Evolutionary conservation across 169 alveolate species (phyloP).

Genomic region (Cyclospora cayetanensis): DNA sequence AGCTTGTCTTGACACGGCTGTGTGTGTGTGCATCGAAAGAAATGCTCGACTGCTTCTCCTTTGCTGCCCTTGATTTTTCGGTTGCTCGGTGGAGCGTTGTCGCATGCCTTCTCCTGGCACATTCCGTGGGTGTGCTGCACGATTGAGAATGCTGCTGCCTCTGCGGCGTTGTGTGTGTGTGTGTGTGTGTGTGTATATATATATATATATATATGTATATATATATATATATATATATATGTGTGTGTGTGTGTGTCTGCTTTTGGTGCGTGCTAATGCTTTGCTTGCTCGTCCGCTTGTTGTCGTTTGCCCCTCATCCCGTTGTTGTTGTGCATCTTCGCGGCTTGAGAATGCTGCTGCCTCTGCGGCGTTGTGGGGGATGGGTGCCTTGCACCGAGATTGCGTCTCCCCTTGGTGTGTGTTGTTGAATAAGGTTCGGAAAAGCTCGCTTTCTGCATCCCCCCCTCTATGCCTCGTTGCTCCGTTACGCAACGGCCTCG

Average conservation of each 20-base stretch:
- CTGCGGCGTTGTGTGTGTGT: neutral
- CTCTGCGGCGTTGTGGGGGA: neutral
- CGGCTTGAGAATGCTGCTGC: neutral
- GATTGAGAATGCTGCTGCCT: neutral
- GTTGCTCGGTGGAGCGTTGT: too few relatives aligned
- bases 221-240: neutral
- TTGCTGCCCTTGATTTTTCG: neutral
- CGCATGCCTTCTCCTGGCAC: neutral
- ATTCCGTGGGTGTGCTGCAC: neutral
- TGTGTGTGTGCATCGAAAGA: neutral
- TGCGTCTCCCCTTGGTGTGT: neutral
- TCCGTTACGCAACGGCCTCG: conserved; percentile 73
- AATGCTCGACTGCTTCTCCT: neutral
- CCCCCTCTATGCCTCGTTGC: conserved; percentile 76
- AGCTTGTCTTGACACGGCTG: neutral
- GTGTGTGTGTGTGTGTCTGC: neutral
- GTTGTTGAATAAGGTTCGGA: conserved; percentile 77
- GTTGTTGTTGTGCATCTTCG: neutral
- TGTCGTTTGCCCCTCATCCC: neutral
- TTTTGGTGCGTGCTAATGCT: neutral
- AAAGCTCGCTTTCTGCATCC: conserved; percentile 80
- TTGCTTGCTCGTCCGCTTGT: too few relatives aligned
- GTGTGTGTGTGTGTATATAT: neutral
- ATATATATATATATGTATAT: neutral
- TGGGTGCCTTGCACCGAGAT: neutral